phyloP scores from a whole-genome alignment of 495 filamentous ascomycete species.

The Gamarada debralockiae region DNA sequence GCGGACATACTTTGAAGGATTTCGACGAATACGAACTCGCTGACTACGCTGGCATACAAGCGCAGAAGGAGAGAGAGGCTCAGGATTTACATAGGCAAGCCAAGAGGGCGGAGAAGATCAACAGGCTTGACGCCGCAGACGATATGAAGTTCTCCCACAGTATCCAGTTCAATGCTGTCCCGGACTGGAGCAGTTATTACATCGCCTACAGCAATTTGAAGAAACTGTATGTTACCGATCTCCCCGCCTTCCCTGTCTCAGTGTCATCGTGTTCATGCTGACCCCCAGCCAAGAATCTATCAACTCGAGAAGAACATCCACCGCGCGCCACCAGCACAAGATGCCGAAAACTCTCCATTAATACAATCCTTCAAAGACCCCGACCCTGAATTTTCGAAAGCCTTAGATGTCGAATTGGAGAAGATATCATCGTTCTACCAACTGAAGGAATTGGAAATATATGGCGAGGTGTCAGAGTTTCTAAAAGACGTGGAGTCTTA shows the following conservation, averaged over 20 bases:
- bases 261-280: background rate
- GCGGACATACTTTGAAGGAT: slow-evolving; percentile 4
- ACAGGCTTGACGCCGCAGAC: slow-evolving; percentile 58
- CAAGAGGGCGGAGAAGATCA: slow-evolving; percentile 45
- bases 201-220: slow-evolving; percentile 98
- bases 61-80: slow-evolving; percentile 1
- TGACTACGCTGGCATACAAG: slow-evolving; percentile 16
- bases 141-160: slow-evolving; percentile 99
- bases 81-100: slow-evolving; percentile 24
- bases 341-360: slow-evolving; percentile 83
- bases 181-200: slow-evolving; percentile 97
- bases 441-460: slow-evolving; percentile 81
- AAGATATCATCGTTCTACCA: slow-evolving; percentile 90
- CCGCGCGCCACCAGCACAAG: slow-evolving; percentile 42
- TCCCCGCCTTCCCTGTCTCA: background rate
- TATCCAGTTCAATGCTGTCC: slow-evolving; percentile 98
- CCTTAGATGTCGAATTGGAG: slow-evolving; percentile 85
- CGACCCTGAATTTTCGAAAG: slow-evolving; percentile 71
- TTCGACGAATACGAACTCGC: slow-evolving; percentile 24
- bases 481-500: slow-evolving; percentile 71
- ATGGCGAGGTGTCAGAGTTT: slow-evolving; percentile 72
- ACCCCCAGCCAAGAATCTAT: slow-evolving; percentile 67
- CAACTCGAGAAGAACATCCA: slow-evolving; percentile 77
- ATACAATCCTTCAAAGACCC: slow-evolving; percentile 54
- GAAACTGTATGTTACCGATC: slow-evolving; percentile 70